Conservation (phyloP, 768 basidiomycete genomes). For the Leccinum barrowsii region DNA sequence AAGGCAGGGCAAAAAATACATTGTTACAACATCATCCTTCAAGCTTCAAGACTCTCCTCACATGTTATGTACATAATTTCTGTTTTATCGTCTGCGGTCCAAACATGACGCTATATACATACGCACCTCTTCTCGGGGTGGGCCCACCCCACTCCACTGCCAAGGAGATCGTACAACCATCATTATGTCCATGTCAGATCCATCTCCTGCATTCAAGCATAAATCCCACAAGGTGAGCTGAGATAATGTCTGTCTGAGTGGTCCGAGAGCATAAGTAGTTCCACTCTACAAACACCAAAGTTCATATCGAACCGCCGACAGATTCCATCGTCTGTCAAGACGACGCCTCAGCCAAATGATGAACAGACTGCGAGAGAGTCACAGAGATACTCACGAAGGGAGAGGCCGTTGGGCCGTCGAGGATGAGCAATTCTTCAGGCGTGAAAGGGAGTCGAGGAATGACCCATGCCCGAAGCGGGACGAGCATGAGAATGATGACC, state of each 20-base stretch:
- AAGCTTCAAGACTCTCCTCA: too few relatives aligned
- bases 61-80: too few relatives aligned
- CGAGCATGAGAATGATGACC: conserved; percentile 77
- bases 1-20: too few relatives aligned
- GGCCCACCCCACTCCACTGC: too few relatives aligned
- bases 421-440: conserved; percentile 68
- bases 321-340: conserved; percentile 40
- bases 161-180: not conserved
- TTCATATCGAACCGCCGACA: conserved; percentile 34
- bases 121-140: too few relatives aligned
- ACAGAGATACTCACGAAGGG: conserved; percentile 58
- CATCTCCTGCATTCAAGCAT: not conserved
- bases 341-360: not conserved
- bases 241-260: not conserved
- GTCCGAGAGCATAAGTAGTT: not conserved
- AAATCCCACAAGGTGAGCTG: not conserved
- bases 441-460: conserved; percentile 77
- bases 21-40: too few relatives aligned
- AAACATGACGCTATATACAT: too few relatives aligned
- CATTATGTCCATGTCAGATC: not conserved
- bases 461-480: conserved; percentile 70
- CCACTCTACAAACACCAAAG: not conserved
- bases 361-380: not conserved
- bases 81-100: too few relatives aligned
- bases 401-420: conserved; percentile 90